Evolutionary conservation across 192 early-diverging fungal species (phyloP), one percentile per base, ranked within the genome.

Genomic region (Globomyces pollinis-pini): DNA sequence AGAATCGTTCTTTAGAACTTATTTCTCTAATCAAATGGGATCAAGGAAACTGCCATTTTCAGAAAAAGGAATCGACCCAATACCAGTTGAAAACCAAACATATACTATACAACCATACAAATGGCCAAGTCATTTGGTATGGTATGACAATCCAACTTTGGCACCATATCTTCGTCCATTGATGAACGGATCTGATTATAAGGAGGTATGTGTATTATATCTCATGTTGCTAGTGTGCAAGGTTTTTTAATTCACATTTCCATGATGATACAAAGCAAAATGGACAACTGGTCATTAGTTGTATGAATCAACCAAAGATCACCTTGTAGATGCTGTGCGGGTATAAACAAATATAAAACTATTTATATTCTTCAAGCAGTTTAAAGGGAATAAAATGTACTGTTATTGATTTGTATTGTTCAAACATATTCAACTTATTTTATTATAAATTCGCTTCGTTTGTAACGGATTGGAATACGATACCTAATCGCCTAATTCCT

Each of bases 231-330:
- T 41, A 93, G 78, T 83, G 84, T 44, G 64, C 77, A 23, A 72
- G 91, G 39, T 94, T 98, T 63, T 98, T 98, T 64, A 98, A 98
- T 64, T 83, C 83, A 9, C 91, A 95, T 64, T 90, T 90, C 49
- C 83, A 83, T 66, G 86, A 86, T 38, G 94, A 98, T 65, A 61
- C 69, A 0, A 71, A 90, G 56, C 75, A 91, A 38, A 55, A 59
- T 45, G 93, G 91, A 36, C 91, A 94, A 69, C 85, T 95, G 16
- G 65, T 98, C 16, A 82, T 94, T 0, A 47, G 44, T n/a, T 47
- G 44, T 26, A 47, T n/a, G n/a, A n/a, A n/a, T n/a, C n/a, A n/a
- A n/a, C n/a, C n/a, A n/a, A n/a, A n/a, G n/a, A n/a, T n/a, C n/a
- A n/a, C n/a, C n/a, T n/a, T n/a, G n/a, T n/a, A n/a, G n/a, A n/a